Evolutionary conservation across 2,329 filamentous ascomycete species (phyloP).

Genomic region (Cadophora malorum): DNA sequence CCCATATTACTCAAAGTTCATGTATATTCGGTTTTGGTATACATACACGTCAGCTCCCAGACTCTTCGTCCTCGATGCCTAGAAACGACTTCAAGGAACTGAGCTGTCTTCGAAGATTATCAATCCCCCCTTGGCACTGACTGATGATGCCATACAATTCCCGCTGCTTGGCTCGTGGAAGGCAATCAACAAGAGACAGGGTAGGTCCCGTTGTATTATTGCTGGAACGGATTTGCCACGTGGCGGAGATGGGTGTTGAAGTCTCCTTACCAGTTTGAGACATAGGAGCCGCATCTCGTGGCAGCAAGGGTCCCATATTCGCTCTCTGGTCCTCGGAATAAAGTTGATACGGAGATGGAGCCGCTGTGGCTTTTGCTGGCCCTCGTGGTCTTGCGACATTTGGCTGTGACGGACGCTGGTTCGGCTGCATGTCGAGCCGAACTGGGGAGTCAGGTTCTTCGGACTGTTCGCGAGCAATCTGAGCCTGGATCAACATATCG

Average conservation of each 20-base stretch:
- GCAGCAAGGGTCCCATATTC: not conserved
- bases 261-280: slow-evolving; percentile 16
- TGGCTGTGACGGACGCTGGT: slow-evolving; percentile 19
- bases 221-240: slow-evolving; percentile 3
- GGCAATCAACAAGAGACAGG: slow-evolving; percentile 31
- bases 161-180: slow-evolving; percentile 36
- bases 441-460: slow-evolving; percentile 8
- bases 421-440: not conserved
- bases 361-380: slow-evolving; percentile 11
- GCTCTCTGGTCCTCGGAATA: slow-evolving; percentile 7
- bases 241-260: slow-evolving; percentile 8
- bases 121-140: slow-evolving; percentile 37
- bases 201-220: slow-evolving; percentile 3
- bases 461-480: slow-evolving; percentile 34
- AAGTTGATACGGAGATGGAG: slow-evolving; percentile 13
- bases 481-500: slow-evolving; percentile 34
- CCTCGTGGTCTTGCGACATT: slow-evolving; percentile 19
- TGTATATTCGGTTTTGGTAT: not conserved
- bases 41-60: not conserved
- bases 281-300: slow-evolving; percentile 16
- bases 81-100: slow-evolving; percentile 36
- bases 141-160: slow-evolving; percentile 38
- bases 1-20: not conserved
- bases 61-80: slow-evolving; percentile 37
- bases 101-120: slow-evolving; percentile 39